Percentiles rank a stretch among this genome's conserved stretches.
Evolutionary conservation across 164 flowering plant genomes (phyloP).

Genomic region (Liriodendron chinense): DNA sequence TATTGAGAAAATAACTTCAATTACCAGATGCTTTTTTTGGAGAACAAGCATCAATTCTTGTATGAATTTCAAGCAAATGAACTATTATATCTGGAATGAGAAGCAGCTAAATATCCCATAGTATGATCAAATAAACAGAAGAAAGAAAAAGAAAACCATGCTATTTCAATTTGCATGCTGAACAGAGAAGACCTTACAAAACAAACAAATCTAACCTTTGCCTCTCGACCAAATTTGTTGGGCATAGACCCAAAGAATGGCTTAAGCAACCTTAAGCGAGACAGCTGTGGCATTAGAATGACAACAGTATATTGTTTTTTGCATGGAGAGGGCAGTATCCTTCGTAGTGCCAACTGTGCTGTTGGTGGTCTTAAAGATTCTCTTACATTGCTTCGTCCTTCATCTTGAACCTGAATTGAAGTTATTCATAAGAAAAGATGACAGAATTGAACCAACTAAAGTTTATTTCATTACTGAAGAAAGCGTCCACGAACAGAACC

Average conservation of each 20-base stretch:
- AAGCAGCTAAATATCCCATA: not conserved
- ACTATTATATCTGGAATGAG: not conserved
- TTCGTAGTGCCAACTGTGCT: constrained; percentile 62
- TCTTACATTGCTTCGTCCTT: constrained; percentile 68
- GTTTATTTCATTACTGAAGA: not conserved
- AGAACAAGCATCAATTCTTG: not conserved
- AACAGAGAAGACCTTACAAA: not conserved
- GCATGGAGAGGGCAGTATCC: constrained; percentile 81
- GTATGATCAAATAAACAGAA: too few species aligned
- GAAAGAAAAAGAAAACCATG: not conserved
- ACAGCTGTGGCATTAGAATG: constrained; percentile 69
- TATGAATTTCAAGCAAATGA: not conserved
- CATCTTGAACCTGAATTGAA: constrained; percentile 65
- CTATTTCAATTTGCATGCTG: not conserved
- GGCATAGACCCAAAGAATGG: constrained; percentile 33
- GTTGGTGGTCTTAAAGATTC: constrained; percentile 51
- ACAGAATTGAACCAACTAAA: not conserved
- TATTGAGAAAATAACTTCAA: not conserved
- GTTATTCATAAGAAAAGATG: not conserved
- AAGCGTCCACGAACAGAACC: not conserved
- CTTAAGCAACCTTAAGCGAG: constrained; percentile 36
- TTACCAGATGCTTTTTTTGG: not conserved
- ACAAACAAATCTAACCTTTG: constrained; percentile 49
- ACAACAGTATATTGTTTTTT: constrained; percentile 77
- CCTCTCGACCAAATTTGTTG: constrained; percentile 30